Evolutionary conservation across 2,329 filamentous ascomycete species (phyloP), one percentile per base, ranked within the genome.

Genomic region (Pseudovirgaria hyperparasitica): DNA sequence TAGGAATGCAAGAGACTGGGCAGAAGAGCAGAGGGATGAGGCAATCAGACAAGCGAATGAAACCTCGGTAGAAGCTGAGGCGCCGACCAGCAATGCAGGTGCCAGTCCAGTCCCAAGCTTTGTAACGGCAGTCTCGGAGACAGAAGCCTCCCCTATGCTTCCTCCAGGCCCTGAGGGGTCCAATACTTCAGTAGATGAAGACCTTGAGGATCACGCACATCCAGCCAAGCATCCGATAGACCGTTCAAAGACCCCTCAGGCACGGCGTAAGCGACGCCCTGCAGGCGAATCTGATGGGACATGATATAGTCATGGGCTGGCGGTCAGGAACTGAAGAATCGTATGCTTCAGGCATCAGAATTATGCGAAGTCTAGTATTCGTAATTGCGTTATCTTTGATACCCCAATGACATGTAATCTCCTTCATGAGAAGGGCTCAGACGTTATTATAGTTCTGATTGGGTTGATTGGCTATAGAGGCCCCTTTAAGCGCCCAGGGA

Each of bases 1-100:
- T 32, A 36, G 35, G 23, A 39, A 41, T 26, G 26, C n/a, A 19
- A 19, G 31, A 32, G 35, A 40, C 10, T 35, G 32, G 37, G 9
- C 15, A 12, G 27, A 38, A 27, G 19, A 35, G 12, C 9, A 41
- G 28, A 39, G 36, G 28, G 28, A 36, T 16, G 29, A 33, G 24
- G 31, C 25, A 28, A 38, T 41, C 26, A 33, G 12, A 13, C 32
- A 33, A 25, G 34, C 30, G 29, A 39, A 41, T 18, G 27, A 39
- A 29, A 31, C 25, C 18, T 22, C 18, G 30, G 28, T 26, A 19
- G 23, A 32, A 27, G 23, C 25, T 30, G 28, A 36, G 14, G 21
- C 27, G 30, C 22, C 27, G 9, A 23, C 23, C 24, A 16, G 20
- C 25, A 23, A 30, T 24, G 25, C 26, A 25, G 27, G 21, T 30